A percentile compares a stretch with the other conserved stretches of the same genome.
phyloP scores from a whole-genome alignment of 208 protist genomes.

The Leptomonas pyrrhocoris region DNA sequence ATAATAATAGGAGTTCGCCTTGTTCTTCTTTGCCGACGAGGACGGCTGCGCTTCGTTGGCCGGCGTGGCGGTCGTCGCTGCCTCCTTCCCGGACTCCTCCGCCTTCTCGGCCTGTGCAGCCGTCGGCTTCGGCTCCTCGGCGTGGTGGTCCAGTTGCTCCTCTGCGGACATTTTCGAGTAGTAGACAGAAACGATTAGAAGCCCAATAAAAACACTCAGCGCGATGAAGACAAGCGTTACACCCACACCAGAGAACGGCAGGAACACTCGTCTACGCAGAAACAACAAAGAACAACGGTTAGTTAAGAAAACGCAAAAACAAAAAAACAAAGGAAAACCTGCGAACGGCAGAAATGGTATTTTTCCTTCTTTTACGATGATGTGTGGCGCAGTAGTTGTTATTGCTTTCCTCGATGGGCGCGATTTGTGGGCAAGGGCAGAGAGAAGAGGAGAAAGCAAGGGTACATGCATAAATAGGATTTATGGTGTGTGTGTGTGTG shows the following conservation, averaged over 20 bases:
- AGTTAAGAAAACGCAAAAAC: conserved; percentile 1
- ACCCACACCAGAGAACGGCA: background rate
- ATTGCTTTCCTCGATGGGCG: too few relatives aligned
- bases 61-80: background rate
- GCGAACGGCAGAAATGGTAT: background rate
- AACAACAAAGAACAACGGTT: background rate
- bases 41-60: background rate
- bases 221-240: background rate
- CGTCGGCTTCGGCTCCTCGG: background rate
- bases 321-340: conserved; percentile 16
- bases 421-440: too few relatives aligned
- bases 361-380: too few relatives aligned
- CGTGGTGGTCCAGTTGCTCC: background rate
- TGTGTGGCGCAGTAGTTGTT: too few relatives aligned
- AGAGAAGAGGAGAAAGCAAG: background rate
- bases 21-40: conserved; percentile 33
- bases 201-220: conserved; percentile 10
- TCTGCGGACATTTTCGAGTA: conserved; percentile 1
- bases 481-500: too few relatives aligned
- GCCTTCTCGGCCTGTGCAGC: background rate
- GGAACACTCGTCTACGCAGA: background rate
- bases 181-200: background rate
- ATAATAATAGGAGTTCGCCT: conserved; percentile 83
- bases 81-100: background rate
- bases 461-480: too few relatives aligned